Base-by-base conservation (phyloP, 331 rosid genomes). In the Rhamnella rubrinervis region DNA sequence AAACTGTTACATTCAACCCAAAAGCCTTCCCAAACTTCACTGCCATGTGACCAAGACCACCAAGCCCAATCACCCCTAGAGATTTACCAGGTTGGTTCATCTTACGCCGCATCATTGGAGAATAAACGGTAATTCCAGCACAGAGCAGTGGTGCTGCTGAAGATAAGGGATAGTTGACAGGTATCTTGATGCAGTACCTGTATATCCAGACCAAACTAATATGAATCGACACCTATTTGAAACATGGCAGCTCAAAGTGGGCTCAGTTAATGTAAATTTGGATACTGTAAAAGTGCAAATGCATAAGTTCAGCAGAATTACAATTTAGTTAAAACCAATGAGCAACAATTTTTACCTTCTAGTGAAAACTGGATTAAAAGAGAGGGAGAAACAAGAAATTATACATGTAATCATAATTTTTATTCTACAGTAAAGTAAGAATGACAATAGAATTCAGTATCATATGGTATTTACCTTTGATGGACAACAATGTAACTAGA, bases 1-100 rank as follows among this genome's bases (percentile, higher is more conserved):
- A 76, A 80, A 88, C 75, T 4, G 96, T 91, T 11, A 91, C 97
- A 52, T 73, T 84, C 78, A 86, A 81, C 59, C 90, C 87, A 39
- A 88, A 88, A 50, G 93, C 97, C 83, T 91, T 88, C 69, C 93
- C 96, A 46, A 91, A 91, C 67, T 86, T 91, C 63, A 88, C 93
- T 4, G 96, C 97, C 92, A 88, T 68, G 67, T 91, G 97, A 57
- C 97, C 96, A 6, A 91, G 96, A 79, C 97, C 97, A 56, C 96
- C 97, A 13, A 88, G 95, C 19, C 97, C 96, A 80, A 91, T 75
- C 77, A 91, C 96, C 46, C 96, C 97, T 7, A 88, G 84, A 59
- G 97, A 86, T 80, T 91, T 88, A 16, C 96, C 92, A 8, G 89
- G 85, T 66, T 86, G 84, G 72, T 91, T 91, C 92, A 91, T 88